Evolutionary conservation across 768 basidiomycete genomes (phyloP), one percentile per base, ranked within the genome.

Genomic region (Porphyrellus cyaneotinctus): DNA sequence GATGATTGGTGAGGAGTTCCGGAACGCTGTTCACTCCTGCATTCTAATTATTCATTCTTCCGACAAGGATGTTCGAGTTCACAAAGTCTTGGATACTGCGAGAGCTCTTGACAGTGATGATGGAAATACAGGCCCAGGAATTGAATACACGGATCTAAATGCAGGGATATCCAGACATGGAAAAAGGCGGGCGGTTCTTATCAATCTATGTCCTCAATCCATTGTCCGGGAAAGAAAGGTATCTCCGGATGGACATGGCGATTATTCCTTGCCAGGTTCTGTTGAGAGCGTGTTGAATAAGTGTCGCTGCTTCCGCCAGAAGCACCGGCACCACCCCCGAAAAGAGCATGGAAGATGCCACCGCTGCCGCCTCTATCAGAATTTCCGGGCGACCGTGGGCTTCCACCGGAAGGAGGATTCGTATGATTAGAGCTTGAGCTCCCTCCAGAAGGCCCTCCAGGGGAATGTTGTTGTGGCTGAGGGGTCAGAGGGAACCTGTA

Each of bases 401-500:
- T 61, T 24, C 66, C 39, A 33, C 55, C 53, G 4, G 64, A 46
- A 17, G 68, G 43, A 22, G 59, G 45, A 22, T 49, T 64, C 10
- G 57, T 38, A 23, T 56, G 54, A 15, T 48, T 52, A 26, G 54
- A 49, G 43, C 41, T 47, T 0, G 63, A 49, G 18, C 59, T 50
- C 20, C 57, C 66, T 26, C 62, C 71, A n/a, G 71, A 51, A 28
- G 58, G 42, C 11, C 68, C 61, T 5, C 55, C 62, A 30, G 69
- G 61, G 26, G 62, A 12, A 24, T 70, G 66, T 36, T 70, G 71
- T 32, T 70, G 68, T 7, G 87, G 86, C 62, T 91, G 88, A 20
- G 86, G 77, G 13, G 88, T 71, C 4, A 91, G 72, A 42, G 86
- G 82, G 64, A 81, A 73, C 58, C 87, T 89, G 54, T 42, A 26